Conservation (phyloP, 192 early-diverging fungal genomes). For the Linnemannia hyalina region DNA sequence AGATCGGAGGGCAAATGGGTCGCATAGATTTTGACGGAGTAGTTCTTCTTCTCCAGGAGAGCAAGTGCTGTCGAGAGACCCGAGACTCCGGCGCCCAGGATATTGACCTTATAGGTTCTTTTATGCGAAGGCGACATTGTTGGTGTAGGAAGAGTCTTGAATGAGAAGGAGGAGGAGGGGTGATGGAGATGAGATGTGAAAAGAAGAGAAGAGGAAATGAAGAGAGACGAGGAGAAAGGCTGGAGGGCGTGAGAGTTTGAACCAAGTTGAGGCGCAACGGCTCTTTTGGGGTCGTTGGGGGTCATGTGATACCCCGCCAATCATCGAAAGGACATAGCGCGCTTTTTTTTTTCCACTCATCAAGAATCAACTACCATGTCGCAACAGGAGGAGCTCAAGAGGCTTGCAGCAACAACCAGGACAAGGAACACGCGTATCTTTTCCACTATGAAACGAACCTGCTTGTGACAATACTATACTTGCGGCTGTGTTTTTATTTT, state of each 20-base stretch:
- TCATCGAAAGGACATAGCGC: background rate
- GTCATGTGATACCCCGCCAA: background rate
- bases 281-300: background rate
- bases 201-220: background rate
- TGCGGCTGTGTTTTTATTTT: no score
- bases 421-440: background rate
- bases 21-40: constrained; percentile 73
- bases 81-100: constrained; percentile 82
- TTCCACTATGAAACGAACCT: no score
- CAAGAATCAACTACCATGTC: background rate
- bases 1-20: constrained; percentile 66
- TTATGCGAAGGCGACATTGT: constrained; percentile 2
- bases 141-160: background rate
- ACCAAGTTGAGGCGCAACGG: background rate
- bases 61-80: constrained; percentile 81
- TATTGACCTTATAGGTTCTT: constrained; percentile 45
- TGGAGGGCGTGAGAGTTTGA: background rate
- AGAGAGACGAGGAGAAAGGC: no score
- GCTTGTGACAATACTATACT: no score
- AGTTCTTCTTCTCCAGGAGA: constrained; percentile 62
- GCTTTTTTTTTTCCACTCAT: background rate
- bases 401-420: background rate
- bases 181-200: background rate
- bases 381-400: background rate
- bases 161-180: background rate